phyloP scores from a whole-genome alignment of 495 filamentous ascomycete species.

The Bacidia gigantensis region DNA sequence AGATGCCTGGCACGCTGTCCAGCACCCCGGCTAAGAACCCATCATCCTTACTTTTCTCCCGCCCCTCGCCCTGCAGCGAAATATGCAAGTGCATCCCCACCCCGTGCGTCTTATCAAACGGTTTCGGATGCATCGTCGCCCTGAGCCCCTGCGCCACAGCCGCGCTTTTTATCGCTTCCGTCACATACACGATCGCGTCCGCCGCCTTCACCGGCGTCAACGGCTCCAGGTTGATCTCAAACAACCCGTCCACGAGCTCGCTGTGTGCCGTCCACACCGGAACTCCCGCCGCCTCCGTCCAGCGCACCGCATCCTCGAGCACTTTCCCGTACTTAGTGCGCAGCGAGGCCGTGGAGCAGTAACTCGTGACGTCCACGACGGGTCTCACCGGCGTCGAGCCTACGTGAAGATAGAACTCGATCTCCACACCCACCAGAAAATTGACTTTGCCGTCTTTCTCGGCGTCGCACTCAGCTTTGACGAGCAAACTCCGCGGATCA shows the following conservation, averaged over 20 bases:
- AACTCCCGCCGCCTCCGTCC: conserved; percentile 40
- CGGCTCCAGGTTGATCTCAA: conserved; percentile 51
- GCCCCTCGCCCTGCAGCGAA: conserved; percentile 30
- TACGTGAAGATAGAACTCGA: conserved; percentile 50
- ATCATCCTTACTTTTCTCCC: conserved; percentile 18
- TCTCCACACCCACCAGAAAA: conserved; percentile 57
- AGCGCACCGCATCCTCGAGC: conserved; percentile 38
- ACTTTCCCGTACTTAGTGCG: conserved; percentile 35
- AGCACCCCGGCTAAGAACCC: conserved; percentile 54
- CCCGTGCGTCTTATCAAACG: conserved; percentile 39
- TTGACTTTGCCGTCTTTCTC: conserved; percentile 8
- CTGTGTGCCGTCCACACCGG: conserved; percentile 49
- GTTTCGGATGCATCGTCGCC: conserved; percentile 54
- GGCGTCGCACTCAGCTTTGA: conserved; percentile 4
- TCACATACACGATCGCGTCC: conserved; percentile 49
- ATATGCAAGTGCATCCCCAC: conserved; percentile 55
- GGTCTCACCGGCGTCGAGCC: not conserved
- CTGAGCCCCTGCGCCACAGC: conserved; percentile 43
- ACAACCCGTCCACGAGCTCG: conserved; percentile 50
- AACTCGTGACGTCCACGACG: conserved; percentile 2
- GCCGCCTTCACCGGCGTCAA: conserved; percentile 46
- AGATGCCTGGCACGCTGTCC: conserved; percentile 41
- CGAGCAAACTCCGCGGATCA: conserved; percentile 5
- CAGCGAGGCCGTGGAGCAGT: conserved; percentile 32
- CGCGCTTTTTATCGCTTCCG: conserved; percentile 43